These are phyloP conservation scores for Moricandia moricandioides DNA, from an alignment of 345 rosid species.

Conservation along the genomic window DNA sequence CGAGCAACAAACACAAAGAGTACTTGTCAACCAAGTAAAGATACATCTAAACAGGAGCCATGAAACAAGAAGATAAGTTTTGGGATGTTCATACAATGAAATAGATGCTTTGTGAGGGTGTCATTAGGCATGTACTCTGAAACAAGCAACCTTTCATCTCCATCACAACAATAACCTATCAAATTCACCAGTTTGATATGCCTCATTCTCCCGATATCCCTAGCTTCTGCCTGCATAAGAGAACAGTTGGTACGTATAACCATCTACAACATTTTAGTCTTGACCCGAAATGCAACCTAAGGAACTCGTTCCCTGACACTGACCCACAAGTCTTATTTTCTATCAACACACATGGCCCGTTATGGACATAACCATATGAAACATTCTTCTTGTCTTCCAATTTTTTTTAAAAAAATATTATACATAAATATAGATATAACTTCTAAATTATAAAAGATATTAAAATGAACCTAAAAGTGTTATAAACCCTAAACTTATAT, in stretches of 20 bases:
- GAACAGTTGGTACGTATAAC: neutral
- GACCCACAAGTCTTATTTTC: neutral
- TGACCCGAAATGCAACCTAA: neutral
- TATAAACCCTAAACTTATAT: neutral
- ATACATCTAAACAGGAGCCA: neutral
- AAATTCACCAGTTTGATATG: conserved; percentile 72
- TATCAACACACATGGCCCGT: no score
- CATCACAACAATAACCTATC: conserved; percentile 94
- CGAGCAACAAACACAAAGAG: neutral
- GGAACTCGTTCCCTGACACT: neutral
- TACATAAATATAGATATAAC: no score
- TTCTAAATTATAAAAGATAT: no score
- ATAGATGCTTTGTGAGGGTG: conserved; percentile 77
- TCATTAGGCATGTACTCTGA: conserved; percentile 90
- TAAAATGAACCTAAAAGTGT: neutral
- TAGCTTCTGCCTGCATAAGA: conserved; percentile 64
- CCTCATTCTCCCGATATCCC: conserved; percentile 74
- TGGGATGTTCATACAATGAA: conserved; percentile 58
- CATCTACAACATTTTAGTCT: neutral
- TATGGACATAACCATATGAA: no score
- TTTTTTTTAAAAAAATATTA: no score
- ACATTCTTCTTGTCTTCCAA: no score
- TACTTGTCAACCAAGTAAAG: conserved; percentile 1
- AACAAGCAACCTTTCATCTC: conserved; percentile 89
- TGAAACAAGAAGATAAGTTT: neutral